phyloP scores from a whole-genome alignment of 192 early-diverging fungal genomes.

The Umbelopsis ramanniana region DNA sequence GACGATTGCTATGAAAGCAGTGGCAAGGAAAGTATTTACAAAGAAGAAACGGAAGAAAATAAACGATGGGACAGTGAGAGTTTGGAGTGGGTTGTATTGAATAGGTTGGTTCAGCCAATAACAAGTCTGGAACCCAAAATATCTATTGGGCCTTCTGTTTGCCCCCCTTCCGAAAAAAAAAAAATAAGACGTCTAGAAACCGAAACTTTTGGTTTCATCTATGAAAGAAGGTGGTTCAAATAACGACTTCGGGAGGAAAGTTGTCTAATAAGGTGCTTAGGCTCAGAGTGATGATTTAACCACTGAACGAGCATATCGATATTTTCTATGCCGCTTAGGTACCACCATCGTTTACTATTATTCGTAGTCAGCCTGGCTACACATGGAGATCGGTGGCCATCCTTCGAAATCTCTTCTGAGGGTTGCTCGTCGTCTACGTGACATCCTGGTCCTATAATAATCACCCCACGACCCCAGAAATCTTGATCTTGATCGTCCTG shows the following conservation, averaged over 20 bases:
- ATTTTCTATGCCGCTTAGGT: conserved; percentile 23
- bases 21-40: not conserved
- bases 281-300: not conserved
- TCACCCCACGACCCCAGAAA: conserved; percentile 9
- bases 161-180: not conserved
- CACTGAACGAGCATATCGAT: conserved; percentile 12
- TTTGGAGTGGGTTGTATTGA: not conserved
- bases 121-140: conserved; percentile 18
- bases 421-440: too few species aligned
- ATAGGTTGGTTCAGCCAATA: conserved; percentile 6
- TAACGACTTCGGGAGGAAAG: conserved; percentile 21
- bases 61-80: not conserved
- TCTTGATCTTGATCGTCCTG: not conserved
- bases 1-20: not conserved
- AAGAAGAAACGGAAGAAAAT: not conserved
- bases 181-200: conserved; percentile 15
- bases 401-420: too few species aligned
- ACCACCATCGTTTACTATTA: conserved; percentile 15
- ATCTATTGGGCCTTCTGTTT: not conserved
- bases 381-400: not conserved
- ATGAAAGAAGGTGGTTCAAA: not conserved
- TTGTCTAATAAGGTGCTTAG: conserved; percentile 14
- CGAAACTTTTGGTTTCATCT: conserved; percentile 14
- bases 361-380: conserved; percentile 23
- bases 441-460: conserved; percentile 2